Percentiles rank a stretch among this genome's conserved stretches.
phyloP scores from a whole-genome alignment of 345 rosid species.

The Laguncularia racemosa region DNA sequence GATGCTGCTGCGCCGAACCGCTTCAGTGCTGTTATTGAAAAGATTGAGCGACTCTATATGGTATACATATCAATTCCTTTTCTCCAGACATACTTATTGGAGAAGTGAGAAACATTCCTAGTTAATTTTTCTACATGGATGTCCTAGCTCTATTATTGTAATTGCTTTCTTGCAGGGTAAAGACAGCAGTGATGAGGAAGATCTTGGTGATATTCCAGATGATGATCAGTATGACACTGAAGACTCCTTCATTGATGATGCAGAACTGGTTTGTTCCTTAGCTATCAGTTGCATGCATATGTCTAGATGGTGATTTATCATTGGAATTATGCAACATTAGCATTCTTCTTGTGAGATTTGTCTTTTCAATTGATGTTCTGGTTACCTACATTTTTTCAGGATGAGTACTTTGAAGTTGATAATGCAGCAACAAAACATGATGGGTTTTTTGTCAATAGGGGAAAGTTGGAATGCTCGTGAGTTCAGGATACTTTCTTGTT shows the following conservation, averaged over 20 bases:
- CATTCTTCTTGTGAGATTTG: no score
- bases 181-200: constrained; percentile 93
- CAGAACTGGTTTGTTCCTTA: constrained; percentile 65
- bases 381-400: constrained; percentile 37
- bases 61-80: constrained; percentile 22
- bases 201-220: constrained; percentile 70
- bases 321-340: no score
- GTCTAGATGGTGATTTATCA: no score
- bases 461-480: constrained; percentile 81
- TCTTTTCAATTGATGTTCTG: not conserved
- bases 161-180: constrained; percentile 53
- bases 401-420: constrained; percentile 97
- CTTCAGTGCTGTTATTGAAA: constrained; percentile 83
- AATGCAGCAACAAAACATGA: constrained; percentile 78
- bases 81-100: not conserved
- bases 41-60: constrained; percentile 94
- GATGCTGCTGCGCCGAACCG: constrained; percentile 67
- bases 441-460: constrained; percentile 91
- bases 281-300: not conserved
- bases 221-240: constrained; percentile 96
- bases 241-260: constrained; percentile 95
- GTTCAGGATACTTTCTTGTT: constrained; percentile 8
- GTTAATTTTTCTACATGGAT: not conserved
- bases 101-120: not conserved
- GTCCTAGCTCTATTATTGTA: constrained; percentile 10